phyloP scores from a whole-genome alignment of 1,284 basidiomycete species.

The Sparassis latifolia region DNA sequence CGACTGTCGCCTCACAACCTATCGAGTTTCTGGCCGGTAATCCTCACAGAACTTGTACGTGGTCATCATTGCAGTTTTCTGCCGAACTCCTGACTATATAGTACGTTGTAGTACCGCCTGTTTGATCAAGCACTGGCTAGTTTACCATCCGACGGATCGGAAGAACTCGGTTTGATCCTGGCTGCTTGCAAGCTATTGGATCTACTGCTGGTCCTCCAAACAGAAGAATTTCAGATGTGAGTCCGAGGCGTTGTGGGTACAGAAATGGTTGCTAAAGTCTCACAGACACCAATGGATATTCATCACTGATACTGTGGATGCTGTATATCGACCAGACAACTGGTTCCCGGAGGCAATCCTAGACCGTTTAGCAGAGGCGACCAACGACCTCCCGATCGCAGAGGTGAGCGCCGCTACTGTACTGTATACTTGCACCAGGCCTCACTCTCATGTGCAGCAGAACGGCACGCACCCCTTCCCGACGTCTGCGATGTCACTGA shows the following conservation, averaged over 20 bases:
- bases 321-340: conserved; percentile 80
- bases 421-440: background rate
- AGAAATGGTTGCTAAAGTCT: conserved; percentile 4
- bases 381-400: conserved; percentile 52
- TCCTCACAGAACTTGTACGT: conserved; percentile 85
- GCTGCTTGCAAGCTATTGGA: conserved; percentile 94
- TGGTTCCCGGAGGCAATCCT: conserved; percentile 85
- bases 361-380: conserved; percentile 84
- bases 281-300: conserved; percentile 97
- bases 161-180: conserved; percentile 77
- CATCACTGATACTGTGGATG: conserved; percentile 95
- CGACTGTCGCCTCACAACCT: conserved; percentile 90
- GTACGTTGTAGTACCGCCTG: conserved; percentile 53
- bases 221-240: conserved; percentile 97
- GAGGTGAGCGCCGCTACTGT: conserved; percentile 20
- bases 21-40: conserved; percentile 94
- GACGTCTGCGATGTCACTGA: conserved; percentile 11
- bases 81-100: conserved; percentile 9
- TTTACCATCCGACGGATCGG: conserved; percentile 71
- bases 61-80: background rate
- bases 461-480: conserved; percentile 7
- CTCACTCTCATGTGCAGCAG: conserved; percentile 2
- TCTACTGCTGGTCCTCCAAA: conserved; percentile 85
- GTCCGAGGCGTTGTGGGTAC: conserved; percentile 16
- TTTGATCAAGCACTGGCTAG: conserved; percentile 62